Evolutionary conservation across 2,329 filamentous ascomycete species (phyloP).

Genomic region (Hymenoscyphus infarciens): DNA sequence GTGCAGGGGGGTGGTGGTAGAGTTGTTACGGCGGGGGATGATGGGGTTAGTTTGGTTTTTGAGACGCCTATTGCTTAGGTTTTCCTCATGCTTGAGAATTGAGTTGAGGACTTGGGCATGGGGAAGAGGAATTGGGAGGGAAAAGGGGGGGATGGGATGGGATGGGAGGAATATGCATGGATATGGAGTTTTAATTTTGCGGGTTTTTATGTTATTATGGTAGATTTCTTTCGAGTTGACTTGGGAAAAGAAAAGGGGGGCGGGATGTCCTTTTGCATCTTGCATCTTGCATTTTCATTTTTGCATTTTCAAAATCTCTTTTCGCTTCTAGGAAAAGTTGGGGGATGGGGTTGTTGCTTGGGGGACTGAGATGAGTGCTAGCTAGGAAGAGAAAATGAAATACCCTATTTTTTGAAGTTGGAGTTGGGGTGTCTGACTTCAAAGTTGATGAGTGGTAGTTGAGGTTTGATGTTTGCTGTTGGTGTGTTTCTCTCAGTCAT

Average conservation of each 20-base stretch:
- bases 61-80: conserved; percentile 40
- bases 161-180: not conserved
- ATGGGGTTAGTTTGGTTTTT: conserved; percentile 67
- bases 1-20: conserved; percentile 76
- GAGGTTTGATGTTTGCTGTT: too few species aligned
- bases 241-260: not conserved
- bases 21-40: conserved; percentile 88
- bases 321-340: not conserved
- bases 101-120: not conserved
- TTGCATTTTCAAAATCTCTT: not conserved
- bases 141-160: not conserved
- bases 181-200: conserved; percentile 1
- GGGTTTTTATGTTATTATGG: too few species aligned
- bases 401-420: not conserved
- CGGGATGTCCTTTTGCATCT: not conserved
- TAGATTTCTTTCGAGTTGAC: not conserved
- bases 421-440: not conserved
- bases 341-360: not conserved
- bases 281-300: not conserved
- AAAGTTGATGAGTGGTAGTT: too few species aligned
- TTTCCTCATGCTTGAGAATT: not conserved
- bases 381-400: not conserved
- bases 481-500: too few species aligned
- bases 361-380: not conserved
- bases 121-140: not conserved